Conservation (phyloP, 352 stramenopile genomes). For the Phytophthora palmivora region DNA sequence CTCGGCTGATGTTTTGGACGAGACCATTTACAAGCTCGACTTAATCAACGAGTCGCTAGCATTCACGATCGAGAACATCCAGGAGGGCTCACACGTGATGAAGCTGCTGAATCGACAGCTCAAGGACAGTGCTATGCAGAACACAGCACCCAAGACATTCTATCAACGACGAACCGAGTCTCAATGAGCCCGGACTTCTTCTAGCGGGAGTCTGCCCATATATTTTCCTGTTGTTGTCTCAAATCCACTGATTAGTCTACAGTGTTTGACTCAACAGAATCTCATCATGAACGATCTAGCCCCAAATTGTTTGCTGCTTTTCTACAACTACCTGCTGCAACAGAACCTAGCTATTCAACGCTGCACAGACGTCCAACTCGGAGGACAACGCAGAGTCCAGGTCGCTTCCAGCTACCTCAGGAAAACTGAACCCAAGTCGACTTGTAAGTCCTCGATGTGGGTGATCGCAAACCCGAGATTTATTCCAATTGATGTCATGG, state of each 20-base stretch:
- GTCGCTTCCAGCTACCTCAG: slow-evolving; percentile 46
- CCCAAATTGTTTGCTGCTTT: too few relatives aligned
- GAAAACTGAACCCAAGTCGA: slow-evolving; percentile 53
- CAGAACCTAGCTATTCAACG: too few relatives aligned
- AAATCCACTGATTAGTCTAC: too few relatives aligned
- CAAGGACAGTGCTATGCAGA: slow-evolving; percentile 60
- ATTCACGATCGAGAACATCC: slow-evolving; percentile 84
- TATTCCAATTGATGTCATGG: slow-evolving; percentile 99
- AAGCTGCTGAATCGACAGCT: slow-evolving; percentile 75
- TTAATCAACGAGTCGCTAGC: slow-evolving; percentile 84
- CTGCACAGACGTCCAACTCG: slow-evolving; percentile 77
- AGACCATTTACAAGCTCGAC: slow-evolving; percentile 73
- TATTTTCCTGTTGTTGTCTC: too few relatives aligned
- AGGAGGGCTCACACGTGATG: slow-evolving; percentile 78
- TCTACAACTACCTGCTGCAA: too few relatives aligned
- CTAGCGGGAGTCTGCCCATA: too few relatives aligned
- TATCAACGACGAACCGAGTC: slow-evolving; percentile 26
- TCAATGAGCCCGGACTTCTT: too few relatives aligned
- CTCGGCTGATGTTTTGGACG: slow-evolving; percentile 46
- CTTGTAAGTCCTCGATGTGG: slow-evolving; percentile 18
- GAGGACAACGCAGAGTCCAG: slow-evolving; percentile 52
- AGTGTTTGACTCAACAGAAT: too few relatives aligned
- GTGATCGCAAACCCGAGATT: slow-evolving; percentile 85
- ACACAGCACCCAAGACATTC: slow-evolving; percentile 39
- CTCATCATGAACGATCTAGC: too few relatives aligned